Conservation (phyloP, 345 rosid genomes). For the Eucalyptus marginata region DNA sequence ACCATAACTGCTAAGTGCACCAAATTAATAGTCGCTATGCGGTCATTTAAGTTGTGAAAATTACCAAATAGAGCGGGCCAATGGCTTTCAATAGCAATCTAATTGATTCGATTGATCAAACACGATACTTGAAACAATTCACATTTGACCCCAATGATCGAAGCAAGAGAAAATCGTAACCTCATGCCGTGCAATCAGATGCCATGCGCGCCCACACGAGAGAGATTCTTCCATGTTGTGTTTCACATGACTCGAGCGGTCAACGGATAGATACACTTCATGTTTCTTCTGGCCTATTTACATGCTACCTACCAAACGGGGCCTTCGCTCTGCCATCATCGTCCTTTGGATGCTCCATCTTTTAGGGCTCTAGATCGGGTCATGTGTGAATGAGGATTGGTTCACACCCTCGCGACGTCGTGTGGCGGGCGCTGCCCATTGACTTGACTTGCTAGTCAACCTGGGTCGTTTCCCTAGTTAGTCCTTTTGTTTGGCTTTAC, state of each 20-base stretch:
- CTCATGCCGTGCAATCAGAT: not conserved
- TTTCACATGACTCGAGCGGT: not conserved
- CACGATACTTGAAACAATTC: not conserved
- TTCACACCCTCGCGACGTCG: not conserved
- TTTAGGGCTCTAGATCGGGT: not conserved
- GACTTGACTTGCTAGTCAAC: not conserved
- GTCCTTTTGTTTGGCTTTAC: not conserved
- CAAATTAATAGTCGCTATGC: fast-evolving
- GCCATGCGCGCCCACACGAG: not conserved
- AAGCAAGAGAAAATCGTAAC: not conserved
- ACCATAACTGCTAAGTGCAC: not conserved
- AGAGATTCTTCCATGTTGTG: not conserved
- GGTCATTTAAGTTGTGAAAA: not conserved
- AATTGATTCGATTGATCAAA: too few species aligned
- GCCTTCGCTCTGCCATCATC: not conserved
- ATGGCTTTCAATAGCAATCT: too few species aligned
- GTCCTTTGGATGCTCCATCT: not conserved
- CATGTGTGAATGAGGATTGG: not conserved
- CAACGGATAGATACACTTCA: not conserved
- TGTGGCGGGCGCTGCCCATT: not conserved
- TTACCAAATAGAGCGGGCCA: not conserved
- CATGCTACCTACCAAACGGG: not conserved
- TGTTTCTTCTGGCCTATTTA: not conserved
- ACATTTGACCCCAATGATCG: not conserved
- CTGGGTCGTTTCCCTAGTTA: not conserved